Percentiles rank a stretch among this genome's conserved stretches.
phyloP scores from a whole-genome alignment of 2,329 filamentous ascomycete species.

The Arthrobotrys iridis region DNA sequence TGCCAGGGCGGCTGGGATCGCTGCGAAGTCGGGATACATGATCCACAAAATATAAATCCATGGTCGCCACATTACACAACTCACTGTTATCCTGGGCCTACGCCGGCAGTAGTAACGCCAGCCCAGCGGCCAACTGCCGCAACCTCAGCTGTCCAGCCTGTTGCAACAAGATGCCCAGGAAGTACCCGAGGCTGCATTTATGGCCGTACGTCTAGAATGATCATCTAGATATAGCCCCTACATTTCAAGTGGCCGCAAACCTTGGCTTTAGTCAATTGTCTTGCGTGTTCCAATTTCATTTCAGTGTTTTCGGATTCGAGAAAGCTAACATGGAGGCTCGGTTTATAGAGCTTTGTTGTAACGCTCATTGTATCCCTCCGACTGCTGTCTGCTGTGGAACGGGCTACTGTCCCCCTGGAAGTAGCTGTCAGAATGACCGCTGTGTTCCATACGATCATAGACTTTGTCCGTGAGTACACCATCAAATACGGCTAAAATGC shows the following conservation, averaged over 20 bases:
- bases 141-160: not conserved
- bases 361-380: not conserved
- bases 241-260: no score
- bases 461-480: not conserved
- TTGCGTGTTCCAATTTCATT: no score
- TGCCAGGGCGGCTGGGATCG: not conserved
- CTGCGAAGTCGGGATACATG: not conserved
- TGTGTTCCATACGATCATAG: not conserved
- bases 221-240: not conserved
- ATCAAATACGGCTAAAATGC: not conserved
- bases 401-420: not conserved
- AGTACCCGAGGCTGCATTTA: not conserved
- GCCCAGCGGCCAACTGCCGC: not conserved
- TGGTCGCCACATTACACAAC: not conserved
- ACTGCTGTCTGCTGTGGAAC: not conserved
- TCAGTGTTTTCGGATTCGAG: no score
- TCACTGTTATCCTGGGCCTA: not conserved
- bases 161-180: not conserved
- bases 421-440: not conserved
- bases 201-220: not conserved
- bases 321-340: not conserved
- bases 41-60: not conserved
- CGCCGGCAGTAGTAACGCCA: not conserved
- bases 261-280: no score
- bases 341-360: not conserved